Percentiles rank a stretch among this genome's conserved stretches.
Evolutionary conservation across 352 stramenopile genomes (phyloP).

Genomic region (Albugo candida): DNA sequence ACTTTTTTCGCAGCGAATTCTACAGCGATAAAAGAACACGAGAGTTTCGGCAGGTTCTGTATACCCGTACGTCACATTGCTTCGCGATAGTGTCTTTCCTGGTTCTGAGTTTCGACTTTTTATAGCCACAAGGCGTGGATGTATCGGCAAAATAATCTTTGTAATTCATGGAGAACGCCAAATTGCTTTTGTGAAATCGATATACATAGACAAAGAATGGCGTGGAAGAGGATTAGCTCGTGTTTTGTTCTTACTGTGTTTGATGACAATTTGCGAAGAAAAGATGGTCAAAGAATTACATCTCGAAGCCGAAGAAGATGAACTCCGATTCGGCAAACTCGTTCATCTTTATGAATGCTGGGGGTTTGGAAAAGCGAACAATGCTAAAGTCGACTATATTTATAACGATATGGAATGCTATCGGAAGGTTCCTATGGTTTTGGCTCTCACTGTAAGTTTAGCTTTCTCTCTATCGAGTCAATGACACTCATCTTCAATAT

Average conservation of each 20-base stretch:
- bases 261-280: slow-evolving; percentile 39
- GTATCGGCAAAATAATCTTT: slow-evolving; percentile 66
- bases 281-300: slow-evolving; percentile 19
- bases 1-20: no score
- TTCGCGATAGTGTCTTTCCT: no score
- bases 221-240: slow-evolving; percentile 45
- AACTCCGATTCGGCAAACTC: slow-evolving; percentile 26
- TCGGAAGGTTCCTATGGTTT: slow-evolving; percentile 65
- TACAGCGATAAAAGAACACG: no score
- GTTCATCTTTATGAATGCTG: slow-evolving; percentile 52
- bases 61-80: no score
- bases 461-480: background rate
- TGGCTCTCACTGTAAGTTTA: slow-evolving; percentile 17
- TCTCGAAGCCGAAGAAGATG: slow-evolving; percentile 50
- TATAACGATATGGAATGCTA: slow-evolving; percentile 75
- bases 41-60: no score
- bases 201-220: slow-evolving; percentile 46
- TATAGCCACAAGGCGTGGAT: slow-evolving; percentile 18
- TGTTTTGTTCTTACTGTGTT: slow-evolving; percentile 55
- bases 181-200: slow-evolving; percentile 54
- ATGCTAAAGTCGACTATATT: slow-evolving; percentile 55
- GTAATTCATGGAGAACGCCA: slow-evolving; percentile 29
- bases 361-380: slow-evolving; percentile 30
- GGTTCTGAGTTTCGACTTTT: background rate
- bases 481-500: background rate